Conservation (phyloP, 2,329 filamentous ascomycete genomes). For the Neopestalotiopsis sp. region DNA sequence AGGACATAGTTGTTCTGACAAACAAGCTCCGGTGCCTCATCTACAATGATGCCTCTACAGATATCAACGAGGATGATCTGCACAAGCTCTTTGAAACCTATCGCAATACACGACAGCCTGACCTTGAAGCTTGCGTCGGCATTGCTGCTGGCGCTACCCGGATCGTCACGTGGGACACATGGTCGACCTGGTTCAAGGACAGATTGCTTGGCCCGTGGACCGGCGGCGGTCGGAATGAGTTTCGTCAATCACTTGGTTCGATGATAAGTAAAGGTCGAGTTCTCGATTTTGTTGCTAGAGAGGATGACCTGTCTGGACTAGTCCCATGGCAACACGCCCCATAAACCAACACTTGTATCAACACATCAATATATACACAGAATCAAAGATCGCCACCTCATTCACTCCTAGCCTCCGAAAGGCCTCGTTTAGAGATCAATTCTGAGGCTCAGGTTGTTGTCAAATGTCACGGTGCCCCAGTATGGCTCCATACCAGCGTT, state of each 20-base stretch:
- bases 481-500: slow-evolving; percentile 42
- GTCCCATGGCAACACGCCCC: not conserved
- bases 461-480: slow-evolving; percentile 30
- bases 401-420: not conserved
- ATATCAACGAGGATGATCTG: not conserved
- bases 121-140: not conserved
- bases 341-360: not conserved
- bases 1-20: not conserved
- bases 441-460: slow-evolving; percentile 29
- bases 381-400: not conserved
- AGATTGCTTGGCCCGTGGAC: not conserved
- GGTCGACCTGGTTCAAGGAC: not conserved
- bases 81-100: not conserved
- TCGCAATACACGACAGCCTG: not conserved
- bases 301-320: not conserved
- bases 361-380: slow-evolving; percentile 3
- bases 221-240: not conserved
- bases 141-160: not conserved
- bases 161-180: not conserved
- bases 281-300: not conserved
- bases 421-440: slow-evolving; percentile 23
- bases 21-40: not conserved
- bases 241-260: not conserved
- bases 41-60: not conserved
- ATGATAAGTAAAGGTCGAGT: slow-evolving; percentile 2